Evolutionary conservation across 371 early-diverging fungal genomes (phyloP).

Genomic region (Mucor saturninus): DNA sequence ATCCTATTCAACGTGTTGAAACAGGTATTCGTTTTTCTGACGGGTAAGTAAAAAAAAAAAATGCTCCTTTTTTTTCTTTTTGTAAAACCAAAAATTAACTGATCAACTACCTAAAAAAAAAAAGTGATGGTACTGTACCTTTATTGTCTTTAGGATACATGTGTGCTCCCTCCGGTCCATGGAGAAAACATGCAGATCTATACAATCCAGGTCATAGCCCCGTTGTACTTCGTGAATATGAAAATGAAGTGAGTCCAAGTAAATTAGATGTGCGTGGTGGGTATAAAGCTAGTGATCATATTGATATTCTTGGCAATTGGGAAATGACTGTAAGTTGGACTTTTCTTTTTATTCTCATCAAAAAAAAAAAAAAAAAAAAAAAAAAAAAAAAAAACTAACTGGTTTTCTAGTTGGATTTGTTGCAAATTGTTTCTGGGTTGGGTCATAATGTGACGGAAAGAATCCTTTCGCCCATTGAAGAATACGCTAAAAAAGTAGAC

Average conservation of each 20-base stretch:
- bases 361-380: background rate
- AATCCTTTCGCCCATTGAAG: constrained; percentile 47
- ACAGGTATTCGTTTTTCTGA: constrained; percentile 61
- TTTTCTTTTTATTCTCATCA: background rate
- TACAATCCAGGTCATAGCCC: constrained; percentile 83
- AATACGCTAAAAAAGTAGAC: constrained; percentile 38
- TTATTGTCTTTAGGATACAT: constrained; percentile 91
- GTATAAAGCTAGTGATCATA: constrained; percentile 83
- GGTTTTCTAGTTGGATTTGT: constrained; percentile 35
- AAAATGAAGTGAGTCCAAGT: constrained; percentile 61
- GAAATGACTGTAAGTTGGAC: constrained; percentile 47
- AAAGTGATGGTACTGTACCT: constrained; percentile 93
- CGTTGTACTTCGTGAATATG: constrained; percentile 81
- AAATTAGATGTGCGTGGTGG: constrained; percentile 82
- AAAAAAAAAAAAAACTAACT: background rate
- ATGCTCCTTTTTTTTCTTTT: too few species aligned
- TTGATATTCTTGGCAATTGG: constrained; percentile 79
- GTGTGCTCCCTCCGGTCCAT: constrained; percentile 81
- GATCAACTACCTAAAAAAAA: background rate
- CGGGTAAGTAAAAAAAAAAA: constrained; percentile 38
- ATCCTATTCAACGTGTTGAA: constrained; percentile 46
- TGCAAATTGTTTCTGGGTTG: constrained; percentile 46
- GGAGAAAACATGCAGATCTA: constrained; percentile 75
- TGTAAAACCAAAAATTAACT: too few species aligned
- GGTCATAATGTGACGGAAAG: constrained; percentile 44